Conservation (phyloP, 371 early-diverging fungal genomes). For the Lichtheimia corymbifera region DNA sequence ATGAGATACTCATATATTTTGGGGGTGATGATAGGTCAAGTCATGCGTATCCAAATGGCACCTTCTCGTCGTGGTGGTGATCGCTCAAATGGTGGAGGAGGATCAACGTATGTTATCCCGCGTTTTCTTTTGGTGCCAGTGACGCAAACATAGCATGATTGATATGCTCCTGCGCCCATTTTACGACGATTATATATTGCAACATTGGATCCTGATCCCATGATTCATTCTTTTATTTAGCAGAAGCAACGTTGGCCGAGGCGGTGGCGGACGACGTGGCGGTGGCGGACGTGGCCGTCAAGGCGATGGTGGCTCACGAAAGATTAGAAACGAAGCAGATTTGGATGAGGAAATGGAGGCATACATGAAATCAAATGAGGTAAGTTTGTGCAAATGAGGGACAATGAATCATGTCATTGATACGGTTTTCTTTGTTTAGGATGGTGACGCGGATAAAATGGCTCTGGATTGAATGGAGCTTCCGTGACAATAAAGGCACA, state of each 20-base stretch:
- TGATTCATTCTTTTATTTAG: slow-evolving; percentile 1
- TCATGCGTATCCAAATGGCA: slow-evolving; percentile 29
- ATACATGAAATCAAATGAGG: slow-evolving; percentile 29
- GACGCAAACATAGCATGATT: background rate
- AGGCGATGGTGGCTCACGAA: slow-evolving; percentile 10
- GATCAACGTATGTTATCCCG: slow-evolving; percentile 7
- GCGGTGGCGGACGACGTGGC: slow-evolving; percentile 2
- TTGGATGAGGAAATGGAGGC: slow-evolving; percentile 48
- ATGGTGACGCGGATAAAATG: background rate
- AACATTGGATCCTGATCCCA: slow-evolving; percentile 2
- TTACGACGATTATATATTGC: background rate
- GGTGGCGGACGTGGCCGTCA: slow-evolving; percentile 10
- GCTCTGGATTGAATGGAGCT: too few species aligned
- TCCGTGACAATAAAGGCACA: too few species aligned
- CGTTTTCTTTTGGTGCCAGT: slow-evolving; percentile 4
- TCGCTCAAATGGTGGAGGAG: slow-evolving; percentile 2
- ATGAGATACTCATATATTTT: background rate
- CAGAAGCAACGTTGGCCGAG: background rate
- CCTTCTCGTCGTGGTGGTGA: slow-evolving; percentile 11
- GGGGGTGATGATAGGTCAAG: slow-evolving; percentile 22
- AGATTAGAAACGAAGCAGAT: slow-evolving; percentile 26
- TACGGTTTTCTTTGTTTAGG: background rate
- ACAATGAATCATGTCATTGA: background rate
- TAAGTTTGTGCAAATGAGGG: background rate
- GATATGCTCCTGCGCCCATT: background rate